Conservation (phyloP, 2,329 filamentous ascomycete genomes). For the Lasiodiplodia citricola region DNA sequence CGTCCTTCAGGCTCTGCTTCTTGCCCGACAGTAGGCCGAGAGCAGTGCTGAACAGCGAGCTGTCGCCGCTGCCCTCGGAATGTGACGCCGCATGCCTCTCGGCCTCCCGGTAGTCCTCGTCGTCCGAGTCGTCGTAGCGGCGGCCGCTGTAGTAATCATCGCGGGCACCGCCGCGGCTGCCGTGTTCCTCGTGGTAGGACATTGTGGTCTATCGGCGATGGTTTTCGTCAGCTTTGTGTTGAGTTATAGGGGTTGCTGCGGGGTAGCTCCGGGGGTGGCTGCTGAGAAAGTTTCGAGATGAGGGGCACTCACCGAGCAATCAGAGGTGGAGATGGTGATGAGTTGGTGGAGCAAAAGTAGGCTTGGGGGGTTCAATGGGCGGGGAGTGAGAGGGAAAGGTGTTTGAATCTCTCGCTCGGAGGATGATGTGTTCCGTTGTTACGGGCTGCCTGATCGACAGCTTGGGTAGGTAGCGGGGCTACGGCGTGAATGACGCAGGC, state of each 20-base stretch:
- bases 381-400: background rate
- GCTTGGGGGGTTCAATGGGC: background rate
- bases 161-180: constrained; percentile 14
- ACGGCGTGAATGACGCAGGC: constrained; percentile 9
- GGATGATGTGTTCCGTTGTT: constrained; percentile 6
- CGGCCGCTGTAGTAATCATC: constrained; percentile 46
- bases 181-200: constrained; percentile 40
- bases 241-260: constrained; percentile 1
- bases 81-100: constrained; percentile 61
- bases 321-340: background rate
- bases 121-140: constrained; percentile 42
- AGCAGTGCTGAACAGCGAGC: constrained; percentile 61
- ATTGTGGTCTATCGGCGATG: constrained; percentile 30
- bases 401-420: background rate
- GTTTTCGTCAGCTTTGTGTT: background rate
- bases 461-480: constrained; percentile 1
- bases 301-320: constrained; percentile 1
- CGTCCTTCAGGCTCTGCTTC: constrained; percentile 55
- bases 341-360: background rate
- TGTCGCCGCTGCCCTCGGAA: constrained; percentile 56
- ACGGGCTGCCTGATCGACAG: constrained; percentile 18
- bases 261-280: constrained; percentile 8
- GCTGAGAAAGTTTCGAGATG: background rate
- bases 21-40: constrained; percentile 61
- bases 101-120: constrained; percentile 61